These are phyloP conservation scores for Dentipellis sp. DNA, from an alignment of 768 basidiomycete species.

Conservation along the genomic window DNA sequence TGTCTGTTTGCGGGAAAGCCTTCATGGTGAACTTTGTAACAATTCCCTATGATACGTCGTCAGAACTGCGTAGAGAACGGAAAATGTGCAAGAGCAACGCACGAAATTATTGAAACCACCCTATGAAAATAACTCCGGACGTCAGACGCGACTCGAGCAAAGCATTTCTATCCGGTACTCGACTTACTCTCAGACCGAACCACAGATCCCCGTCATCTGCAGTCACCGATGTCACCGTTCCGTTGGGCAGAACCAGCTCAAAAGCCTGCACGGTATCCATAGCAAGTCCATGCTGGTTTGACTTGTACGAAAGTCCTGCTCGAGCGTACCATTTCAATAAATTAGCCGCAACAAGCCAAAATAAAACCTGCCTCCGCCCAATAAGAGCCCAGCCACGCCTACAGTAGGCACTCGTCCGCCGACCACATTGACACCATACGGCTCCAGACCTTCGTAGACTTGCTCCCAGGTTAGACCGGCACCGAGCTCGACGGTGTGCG, in stretches of 20 bases:
- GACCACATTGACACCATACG: conserved; percentile 11
- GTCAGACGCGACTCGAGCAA: not conserved
- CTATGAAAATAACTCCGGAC: conserved; percentile 17
- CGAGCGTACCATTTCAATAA: not conserved
- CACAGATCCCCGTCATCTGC: conserved; percentile 25
- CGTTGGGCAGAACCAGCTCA: conserved; percentile 46
- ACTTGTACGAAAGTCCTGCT: conserved; percentile 48
- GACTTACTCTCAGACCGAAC: conserved; percentile 28
- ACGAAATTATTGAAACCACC: conserved; percentile 52
- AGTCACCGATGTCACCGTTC: conserved; percentile 27
- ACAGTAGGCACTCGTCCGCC: conserved; percentile 15
- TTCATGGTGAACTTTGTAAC: conserved; percentile 48
- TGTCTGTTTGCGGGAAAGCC: conserved; percentile 38
- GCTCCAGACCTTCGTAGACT: conserved; percentile 12
- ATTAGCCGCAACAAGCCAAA: not conserved
- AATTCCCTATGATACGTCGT: conserved; percentile 30
- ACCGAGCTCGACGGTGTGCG: conserved; percentile 9
- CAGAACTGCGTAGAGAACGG: not conserved
- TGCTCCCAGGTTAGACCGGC: conserved; percentile 16
- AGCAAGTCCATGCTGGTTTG: conserved; percentile 46
- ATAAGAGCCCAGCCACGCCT: conserved; percentile 15
- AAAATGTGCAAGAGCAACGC: not conserved
- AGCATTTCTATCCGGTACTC: too few species aligned
- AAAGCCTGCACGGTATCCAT: conserved; percentile 39
- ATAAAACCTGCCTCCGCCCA: conserved; percentile 12